Conservation (phyloP, 495 filamentous ascomycete species). For the Aspergillus affinis region DNA sequence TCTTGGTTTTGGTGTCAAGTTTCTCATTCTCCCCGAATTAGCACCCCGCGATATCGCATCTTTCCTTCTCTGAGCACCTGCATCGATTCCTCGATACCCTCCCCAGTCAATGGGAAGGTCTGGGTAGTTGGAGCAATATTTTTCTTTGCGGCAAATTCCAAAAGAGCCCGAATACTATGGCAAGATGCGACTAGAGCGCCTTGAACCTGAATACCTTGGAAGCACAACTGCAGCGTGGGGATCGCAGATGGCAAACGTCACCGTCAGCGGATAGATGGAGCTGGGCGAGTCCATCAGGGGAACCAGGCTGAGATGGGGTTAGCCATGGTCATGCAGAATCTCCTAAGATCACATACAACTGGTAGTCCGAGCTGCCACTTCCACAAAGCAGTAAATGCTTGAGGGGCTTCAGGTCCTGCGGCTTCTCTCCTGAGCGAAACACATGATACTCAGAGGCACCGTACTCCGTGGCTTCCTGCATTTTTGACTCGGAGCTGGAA, state of each 20-base stretch:
- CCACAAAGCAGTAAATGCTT: too few species aligned
- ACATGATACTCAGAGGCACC: conserved; percentile 75
- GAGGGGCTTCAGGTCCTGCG: too few species aligned
- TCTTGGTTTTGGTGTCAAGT: too few species aligned
- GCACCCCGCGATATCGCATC: conserved; percentile 54
- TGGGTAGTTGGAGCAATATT: conserved; percentile 51
- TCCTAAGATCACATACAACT: too few species aligned
- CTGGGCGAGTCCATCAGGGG: conserved; percentile 45
- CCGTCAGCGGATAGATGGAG: conserved; percentile 52
- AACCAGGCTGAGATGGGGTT: conserved; percentile 20
- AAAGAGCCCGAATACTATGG: conserved; percentile 45
- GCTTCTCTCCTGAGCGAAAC: conserved; percentile 58
- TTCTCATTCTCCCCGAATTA: conserved; percentile 22
- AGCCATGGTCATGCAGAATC: not conserved
- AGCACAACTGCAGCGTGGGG: conserved; percentile 45
- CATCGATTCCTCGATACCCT: conserved; percentile 58
- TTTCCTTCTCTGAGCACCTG: conserved; percentile 52
- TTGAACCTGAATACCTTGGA: conserved; percentile 53
- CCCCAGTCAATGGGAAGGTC: conserved; percentile 54
- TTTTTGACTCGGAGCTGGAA: conserved; percentile 65
- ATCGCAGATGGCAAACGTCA: conserved; percentile 46
- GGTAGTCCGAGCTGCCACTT: too few species aligned
- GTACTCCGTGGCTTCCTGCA: conserved; percentile 63
- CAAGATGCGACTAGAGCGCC: conserved; percentile 53
- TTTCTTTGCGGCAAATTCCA: conserved; percentile 54